These are phyloP conservation scores for Lyophyllum atratum DNA, from an alignment of 768 basidiomycete species.

Conservation along the genomic window DNA sequence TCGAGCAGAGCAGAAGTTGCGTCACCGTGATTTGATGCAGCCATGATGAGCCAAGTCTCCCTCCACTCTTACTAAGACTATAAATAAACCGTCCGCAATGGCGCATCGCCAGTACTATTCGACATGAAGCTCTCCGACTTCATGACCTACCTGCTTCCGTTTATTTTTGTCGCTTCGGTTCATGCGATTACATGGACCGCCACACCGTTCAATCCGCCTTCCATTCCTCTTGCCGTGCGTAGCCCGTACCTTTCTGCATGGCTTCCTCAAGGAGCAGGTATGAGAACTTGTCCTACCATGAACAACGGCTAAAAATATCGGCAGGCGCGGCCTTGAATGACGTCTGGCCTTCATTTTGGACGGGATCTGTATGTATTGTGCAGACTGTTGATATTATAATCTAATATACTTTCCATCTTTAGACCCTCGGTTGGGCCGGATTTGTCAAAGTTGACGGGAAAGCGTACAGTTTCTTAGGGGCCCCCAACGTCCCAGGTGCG, in stretches of 20 bases:
- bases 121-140: not conserved
- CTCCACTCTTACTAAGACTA: not conserved
- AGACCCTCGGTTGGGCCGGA: constrained; percentile 69
- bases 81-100: not conserved
- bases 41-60: too few relatives aligned
- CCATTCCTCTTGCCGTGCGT: constrained; percentile 66
- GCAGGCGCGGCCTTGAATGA: constrained; percentile 45
- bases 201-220: constrained; percentile 57
- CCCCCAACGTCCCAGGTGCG: constrained; percentile 46
- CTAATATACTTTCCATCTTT: not conserved
- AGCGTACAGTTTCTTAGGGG: constrained; percentile 60
- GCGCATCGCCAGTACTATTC: not conserved
- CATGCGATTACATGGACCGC: constrained; percentile 47
- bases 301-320: not conserved
- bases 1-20: not conserved
- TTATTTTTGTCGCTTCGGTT: constrained; percentile 14
- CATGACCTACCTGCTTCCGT: constrained; percentile 1
- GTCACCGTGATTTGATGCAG: not conserved
- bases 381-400: not conserved
- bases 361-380: constrained; percentile 46
- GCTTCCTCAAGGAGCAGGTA: constrained; percentile 57
- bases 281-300: not conserved
- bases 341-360: constrained; percentile 71
- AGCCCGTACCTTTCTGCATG: constrained; percentile 68
- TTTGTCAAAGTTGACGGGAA: constrained; percentile 60